These are phyloP conservation scores for Candida morakotiae DNA, from an alignment of 805 yeast species.

Conservation along the genomic window DNA sequence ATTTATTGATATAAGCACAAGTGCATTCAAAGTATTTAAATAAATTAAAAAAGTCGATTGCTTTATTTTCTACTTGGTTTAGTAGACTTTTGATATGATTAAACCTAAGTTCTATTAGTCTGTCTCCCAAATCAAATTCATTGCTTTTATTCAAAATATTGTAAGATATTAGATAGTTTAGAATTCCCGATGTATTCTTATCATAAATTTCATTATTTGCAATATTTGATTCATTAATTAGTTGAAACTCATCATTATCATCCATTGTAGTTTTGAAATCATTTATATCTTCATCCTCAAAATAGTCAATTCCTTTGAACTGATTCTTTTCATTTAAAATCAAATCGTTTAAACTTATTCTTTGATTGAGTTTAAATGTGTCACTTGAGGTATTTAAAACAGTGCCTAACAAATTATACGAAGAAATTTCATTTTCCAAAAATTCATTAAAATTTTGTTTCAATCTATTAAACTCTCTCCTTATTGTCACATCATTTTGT, in stretches of 20 bases:
- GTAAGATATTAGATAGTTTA: conserved; percentile 29
- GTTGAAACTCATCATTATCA: conserved; percentile 4
- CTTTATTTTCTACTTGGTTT: conserved; percentile 4
- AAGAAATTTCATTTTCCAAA: conserved; percentile 23
- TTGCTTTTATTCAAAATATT: conserved; percentile 22
- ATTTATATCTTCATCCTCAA: too few species aligned
- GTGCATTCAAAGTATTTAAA: conserved; percentile 34
- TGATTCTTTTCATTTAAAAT: conserved; percentile 1
- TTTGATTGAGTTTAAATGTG: conserved; percentile 13
- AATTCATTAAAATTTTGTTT: conserved; percentile 19
- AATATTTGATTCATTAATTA: neutral
- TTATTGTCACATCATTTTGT: conserved; percentile 6
- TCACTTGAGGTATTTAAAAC: conserved; percentile 14
- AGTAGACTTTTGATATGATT: conserved; percentile 14
- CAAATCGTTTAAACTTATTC: conserved; percentile 10
- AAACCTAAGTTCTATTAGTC: conserved; percentile 21
- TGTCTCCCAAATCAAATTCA: conserved; percentile 17
- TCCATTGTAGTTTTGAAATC: too few species aligned
- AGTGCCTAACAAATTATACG: conserved; percentile 14
- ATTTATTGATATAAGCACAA: conserved; percentile 19
- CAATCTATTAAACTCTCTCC: conserved; percentile 14
- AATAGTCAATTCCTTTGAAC: too few species aligned
- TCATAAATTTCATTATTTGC: conserved; percentile 8
- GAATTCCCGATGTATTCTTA: conserved; percentile 20
- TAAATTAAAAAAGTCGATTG: conserved; percentile 22